Base-by-base conservation (phyloP, 2,329 filamentous ascomycete genomes). In the Talaromyces albobiverticillius region DNA sequence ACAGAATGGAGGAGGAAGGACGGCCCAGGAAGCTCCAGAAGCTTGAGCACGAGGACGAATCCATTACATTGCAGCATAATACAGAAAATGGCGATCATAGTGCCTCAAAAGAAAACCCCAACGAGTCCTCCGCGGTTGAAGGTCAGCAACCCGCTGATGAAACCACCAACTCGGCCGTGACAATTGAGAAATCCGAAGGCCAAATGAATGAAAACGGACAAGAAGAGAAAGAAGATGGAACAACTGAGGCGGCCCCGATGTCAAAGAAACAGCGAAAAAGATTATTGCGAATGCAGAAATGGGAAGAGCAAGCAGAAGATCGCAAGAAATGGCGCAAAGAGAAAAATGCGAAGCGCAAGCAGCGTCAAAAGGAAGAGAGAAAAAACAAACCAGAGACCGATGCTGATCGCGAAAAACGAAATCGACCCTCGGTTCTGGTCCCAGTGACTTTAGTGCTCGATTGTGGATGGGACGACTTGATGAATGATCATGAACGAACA, bases 181-280 rank as follows among this genome's bases (percentile, higher is more conserved):
- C 13, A 8, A 14, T 42, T 4, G 31, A 26, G 5, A 1, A 22
- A 0, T 23, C 26, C 38, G 29, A 49, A 46, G 43, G 34, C 8
- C 32, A 51, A 45, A 4, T 26, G 16, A 36, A 53, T 18, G 34
- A 14, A 7, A 47, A 46, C 20, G 36, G 40, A 20, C 46, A 59
- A 54, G 48, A 58, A 41, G 50, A 43, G 20, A 46, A 57, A 8
- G 26, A 49, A 8, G 38, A 40, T 38, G 6, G 34, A 2, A 54
- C 55, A 3, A 53, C 49, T 2, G 50, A 59, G 7, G 60, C 62
- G 11, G 43, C n/a, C 13, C 42, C 48, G 34, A 61, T 96, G 49
- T 96, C 93, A 16, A 97, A 97, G 66, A 95, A 87, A 64, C 88
- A 93, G 62, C 76, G 87, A 57, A 96, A 95, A 72, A 93, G 90